Percentiles rank a stretch among this genome's conserved stretches.
Conservation (phyloP, 2,329 filamentous ascomycete species). For the Pestalotiopsis sp. region DNA sequence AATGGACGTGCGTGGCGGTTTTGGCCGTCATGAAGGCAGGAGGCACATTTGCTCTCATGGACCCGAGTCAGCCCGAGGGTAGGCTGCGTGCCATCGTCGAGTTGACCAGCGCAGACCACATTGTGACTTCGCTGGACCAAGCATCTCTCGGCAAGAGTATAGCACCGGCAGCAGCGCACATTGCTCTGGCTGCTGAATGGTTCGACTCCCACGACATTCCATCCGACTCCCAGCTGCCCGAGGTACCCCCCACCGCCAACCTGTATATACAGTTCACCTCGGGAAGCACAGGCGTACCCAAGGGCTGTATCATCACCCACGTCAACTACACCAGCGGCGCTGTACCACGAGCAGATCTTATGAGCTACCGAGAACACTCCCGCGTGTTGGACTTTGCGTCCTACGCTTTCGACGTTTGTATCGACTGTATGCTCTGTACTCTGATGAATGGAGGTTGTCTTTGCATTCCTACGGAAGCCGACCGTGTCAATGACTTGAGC, state of each 20-base stretch:
- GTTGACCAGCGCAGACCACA: constrained; percentile 41
- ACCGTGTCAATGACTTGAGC: constrained; percentile 53
- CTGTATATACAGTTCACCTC: constrained; percentile 67
- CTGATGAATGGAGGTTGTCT: constrained; percentile 52
- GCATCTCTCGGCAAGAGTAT: constrained; percentile 40
- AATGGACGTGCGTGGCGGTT: constrained; percentile 48
- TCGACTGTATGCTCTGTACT: constrained; percentile 58
- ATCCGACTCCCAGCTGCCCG: constrained; percentile 29
- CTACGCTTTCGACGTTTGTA: constrained; percentile 59
- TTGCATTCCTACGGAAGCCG: constrained; percentile 57
- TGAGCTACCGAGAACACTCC: constrained; percentile 44
- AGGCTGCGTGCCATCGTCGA: constrained; percentile 48
- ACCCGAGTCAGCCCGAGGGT: constrained; percentile 49
- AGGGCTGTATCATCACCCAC: constrained; percentile 60
- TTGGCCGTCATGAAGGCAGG: constrained; percentile 53
- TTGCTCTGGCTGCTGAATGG: constrained; percentile 36
- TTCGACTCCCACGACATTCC: constrained; percentile 22
- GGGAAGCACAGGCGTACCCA: constrained; percentile 66
- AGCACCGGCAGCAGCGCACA: constrained; percentile 32
- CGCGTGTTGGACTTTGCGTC: constrained; percentile 52
- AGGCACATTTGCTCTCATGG: constrained; percentile 48
- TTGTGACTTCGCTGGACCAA: constrained; percentile 45
- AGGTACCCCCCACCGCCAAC: constrained; percentile 44
- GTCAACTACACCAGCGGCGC: constrained; percentile 50
- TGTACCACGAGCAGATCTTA: constrained; percentile 42